A percentile compares a stretch with the other conserved stretches of the same genome.
Evolutionary conservation across 192 early-diverging fungal genomes (phyloP).

Genomic region (Coemansia sp.): DNA sequence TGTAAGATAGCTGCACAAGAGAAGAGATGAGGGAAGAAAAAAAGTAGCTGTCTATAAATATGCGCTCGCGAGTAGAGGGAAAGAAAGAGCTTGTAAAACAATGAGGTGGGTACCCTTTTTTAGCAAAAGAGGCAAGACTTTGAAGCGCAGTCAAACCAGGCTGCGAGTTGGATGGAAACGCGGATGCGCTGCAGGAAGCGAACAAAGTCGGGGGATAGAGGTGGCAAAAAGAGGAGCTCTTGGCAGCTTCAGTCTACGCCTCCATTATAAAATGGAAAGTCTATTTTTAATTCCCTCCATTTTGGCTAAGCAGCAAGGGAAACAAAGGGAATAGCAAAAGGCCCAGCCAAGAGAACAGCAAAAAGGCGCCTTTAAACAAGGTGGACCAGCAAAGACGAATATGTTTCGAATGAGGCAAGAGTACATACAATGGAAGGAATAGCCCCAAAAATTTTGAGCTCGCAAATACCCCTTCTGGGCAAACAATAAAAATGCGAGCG

Average conservation of each 20-base stretch:
- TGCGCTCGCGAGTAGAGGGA: neutral
- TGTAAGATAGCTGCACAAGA: neutral
- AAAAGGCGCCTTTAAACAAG: neutral
- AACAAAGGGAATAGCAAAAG: neutral
- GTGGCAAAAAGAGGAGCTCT: neutral
- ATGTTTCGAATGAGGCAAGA: neutral
- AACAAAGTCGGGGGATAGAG: neutral
- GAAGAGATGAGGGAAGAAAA: neutral
- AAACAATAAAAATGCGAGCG: neutral
- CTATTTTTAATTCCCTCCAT: neutral
- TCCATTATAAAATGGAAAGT: slow-evolving; percentile 6
- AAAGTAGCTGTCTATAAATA: neutral
- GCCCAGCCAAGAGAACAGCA: neutral
- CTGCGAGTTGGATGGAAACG: neutral
- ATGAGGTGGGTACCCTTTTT: neutral
- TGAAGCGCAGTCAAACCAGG: neutral
- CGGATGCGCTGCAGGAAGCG: neutral
- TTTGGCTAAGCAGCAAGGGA: neutral
- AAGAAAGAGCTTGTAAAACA: neutral
- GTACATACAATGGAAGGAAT: neutral
- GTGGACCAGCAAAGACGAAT: neutral
- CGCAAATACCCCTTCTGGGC: slow-evolving; percentile 1
- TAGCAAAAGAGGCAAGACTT: neutral
- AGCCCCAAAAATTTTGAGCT: neutral
- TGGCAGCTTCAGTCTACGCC: slow-evolving; percentile 1